Evolutionary conservation across 768 basidiomycete genomes (phyloP).

Genomic region (Amanita exitialis): DNA sequence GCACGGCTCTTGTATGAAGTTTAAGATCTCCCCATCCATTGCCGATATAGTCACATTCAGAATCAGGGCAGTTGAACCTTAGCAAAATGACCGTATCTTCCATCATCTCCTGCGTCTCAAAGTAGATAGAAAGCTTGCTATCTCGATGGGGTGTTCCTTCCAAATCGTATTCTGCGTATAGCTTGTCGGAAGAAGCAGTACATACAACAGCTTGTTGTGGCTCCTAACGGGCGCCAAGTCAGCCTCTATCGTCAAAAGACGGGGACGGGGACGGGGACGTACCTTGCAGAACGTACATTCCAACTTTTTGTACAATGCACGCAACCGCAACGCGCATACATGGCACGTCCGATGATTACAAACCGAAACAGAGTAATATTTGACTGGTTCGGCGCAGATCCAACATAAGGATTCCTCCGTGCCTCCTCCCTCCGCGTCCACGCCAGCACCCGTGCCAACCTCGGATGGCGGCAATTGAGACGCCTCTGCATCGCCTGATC

Average conservation of each 20-base stretch:
- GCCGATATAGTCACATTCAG: conserved; percentile 73
- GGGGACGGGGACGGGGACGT: conserved; percentile 11
- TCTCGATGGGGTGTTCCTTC: conserved; percentile 57
- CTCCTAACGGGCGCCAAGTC: conserved; percentile 32
- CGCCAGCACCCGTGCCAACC: not conserved
- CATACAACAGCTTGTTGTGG: conserved; percentile 70
- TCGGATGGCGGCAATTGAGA: not conserved
- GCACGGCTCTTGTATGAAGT: conserved; percentile 67
- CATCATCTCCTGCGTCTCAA: conserved; percentile 92
- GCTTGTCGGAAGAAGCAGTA: conserved; percentile 52
- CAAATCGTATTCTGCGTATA: conserved; percentile 48
- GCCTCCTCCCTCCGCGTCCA: not conserved
- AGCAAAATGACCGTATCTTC: conserved; percentile 87
- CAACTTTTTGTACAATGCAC: conserved; percentile 87
- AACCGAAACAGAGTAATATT: conserved; percentile 78
- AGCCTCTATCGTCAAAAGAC: not conserved
- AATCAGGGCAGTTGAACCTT: conserved; percentile 88
- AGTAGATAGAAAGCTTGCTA: conserved; percentile 63
- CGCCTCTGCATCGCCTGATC: not conserved
- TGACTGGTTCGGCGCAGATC: conserved; percentile 93
- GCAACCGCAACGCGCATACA: conserved; percentile 78
- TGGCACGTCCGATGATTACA: conserved; percentile 97
- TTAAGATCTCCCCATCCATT: conserved; percentile 88
- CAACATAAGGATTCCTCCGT: conserved; percentile 56
- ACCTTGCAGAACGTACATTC: conserved; percentile 98